These are phyloP conservation scores for Ochromonas danica DNA, from an alignment of 108 stramenopile genomes.

Conservation along the genomic window DNA sequence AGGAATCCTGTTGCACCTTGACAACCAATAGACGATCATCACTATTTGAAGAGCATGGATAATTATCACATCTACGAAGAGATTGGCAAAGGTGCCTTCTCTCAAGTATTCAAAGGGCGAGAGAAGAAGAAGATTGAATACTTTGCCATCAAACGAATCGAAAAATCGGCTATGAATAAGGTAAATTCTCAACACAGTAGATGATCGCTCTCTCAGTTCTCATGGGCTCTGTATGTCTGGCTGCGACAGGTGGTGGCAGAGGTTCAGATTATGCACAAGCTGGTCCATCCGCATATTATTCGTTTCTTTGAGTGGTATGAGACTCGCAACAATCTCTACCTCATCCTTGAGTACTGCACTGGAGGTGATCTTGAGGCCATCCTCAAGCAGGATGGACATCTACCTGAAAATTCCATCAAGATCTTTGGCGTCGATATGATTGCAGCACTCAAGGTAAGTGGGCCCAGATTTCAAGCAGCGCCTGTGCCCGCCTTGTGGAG, in stretches of 20 bases:
- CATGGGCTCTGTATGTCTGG: background rate
- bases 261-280: conserved; percentile 61
- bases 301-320: conserved; percentile 66
- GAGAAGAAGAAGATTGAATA: conserved; percentile 62
- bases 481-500: too few relatives aligned
- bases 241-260: conserved; percentile 55
- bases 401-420: conserved; percentile 53
- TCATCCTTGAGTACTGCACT: conserved; percentile 61
- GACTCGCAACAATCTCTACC: conserved; percentile 63
- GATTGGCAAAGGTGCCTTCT: conserved; percentile 52
- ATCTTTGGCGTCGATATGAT: conserved; percentile 59
- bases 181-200: too few relatives aligned
- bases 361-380: conserved; percentile 57
- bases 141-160: conserved; percentile 61
- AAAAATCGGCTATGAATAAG: conserved; percentile 53
- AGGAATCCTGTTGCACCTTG: too few relatives aligned
- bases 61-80: conserved; percentile 66
- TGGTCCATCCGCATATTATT: conserved; percentile 51
- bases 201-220: too few relatives aligned
- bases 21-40: too few relatives aligned
- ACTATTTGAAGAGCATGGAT: conserved; percentile 53
- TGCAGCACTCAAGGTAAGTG: conserved; percentile 39
- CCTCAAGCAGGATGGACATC: conserved; percentile 48
- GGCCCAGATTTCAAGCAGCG: background rate
- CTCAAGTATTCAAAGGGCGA: conserved; percentile 62